These are phyloP conservation scores for Colletotrichum aenigma DNA, from an alignment of 2,329 filamentous ascomycete genomes.

Conservation along the genomic window DNA sequence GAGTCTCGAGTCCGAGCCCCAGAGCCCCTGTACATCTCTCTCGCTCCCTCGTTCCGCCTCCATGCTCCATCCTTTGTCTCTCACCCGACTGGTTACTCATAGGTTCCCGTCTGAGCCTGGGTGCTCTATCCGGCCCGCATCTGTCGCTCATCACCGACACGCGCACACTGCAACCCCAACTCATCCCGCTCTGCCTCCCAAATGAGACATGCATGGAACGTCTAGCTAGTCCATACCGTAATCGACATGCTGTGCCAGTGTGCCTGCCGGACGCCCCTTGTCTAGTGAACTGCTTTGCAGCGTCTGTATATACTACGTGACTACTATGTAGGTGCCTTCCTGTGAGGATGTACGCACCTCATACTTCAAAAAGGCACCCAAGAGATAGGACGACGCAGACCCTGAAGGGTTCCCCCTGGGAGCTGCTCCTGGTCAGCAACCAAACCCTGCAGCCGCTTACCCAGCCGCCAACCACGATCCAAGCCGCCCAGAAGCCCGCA, in stretches of 20 bases:
- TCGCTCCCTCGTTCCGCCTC: neutral
- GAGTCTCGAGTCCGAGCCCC: neutral
- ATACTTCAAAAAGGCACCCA: neutral
- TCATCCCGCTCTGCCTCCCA: neutral
- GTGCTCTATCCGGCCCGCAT: neutral
- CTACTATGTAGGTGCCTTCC: neutral
- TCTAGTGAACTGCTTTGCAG: neutral
- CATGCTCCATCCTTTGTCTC: neutral
- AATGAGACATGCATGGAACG: neutral
- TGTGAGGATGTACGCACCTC: neutral
- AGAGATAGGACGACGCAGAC: neutral
- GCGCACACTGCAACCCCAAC: neutral
- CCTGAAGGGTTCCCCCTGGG: neutral
- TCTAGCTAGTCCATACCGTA: neutral
- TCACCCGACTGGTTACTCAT: neutral
- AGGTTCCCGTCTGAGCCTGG: neutral
- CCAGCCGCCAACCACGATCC: neutral
- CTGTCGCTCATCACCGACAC: neutral
- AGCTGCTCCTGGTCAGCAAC: neutral
- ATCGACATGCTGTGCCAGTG: neutral
- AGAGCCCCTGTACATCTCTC: neutral
- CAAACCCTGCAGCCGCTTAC: neutral
- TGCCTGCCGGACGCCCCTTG: neutral
- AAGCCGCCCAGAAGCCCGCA: neutral
- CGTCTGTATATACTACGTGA: neutral